Conservation (phyloP, 306 rosid genomes). For the Rosa persica region DNA sequence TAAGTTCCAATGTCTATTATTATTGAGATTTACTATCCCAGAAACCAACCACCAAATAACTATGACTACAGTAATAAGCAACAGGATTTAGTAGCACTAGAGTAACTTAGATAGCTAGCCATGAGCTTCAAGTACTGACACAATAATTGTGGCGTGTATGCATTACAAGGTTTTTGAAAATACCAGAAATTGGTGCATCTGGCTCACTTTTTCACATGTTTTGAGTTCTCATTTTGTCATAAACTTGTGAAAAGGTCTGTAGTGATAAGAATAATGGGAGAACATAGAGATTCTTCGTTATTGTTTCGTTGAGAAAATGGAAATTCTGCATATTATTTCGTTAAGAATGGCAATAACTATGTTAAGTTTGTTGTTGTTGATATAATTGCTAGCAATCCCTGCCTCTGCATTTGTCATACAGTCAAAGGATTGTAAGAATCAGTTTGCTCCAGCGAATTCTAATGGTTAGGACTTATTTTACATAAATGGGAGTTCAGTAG, state of each 20-base stretch:
- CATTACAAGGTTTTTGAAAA: too few relatives aligned
- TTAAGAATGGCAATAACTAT: slow-evolving; percentile 43
- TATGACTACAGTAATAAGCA: too few relatives aligned
- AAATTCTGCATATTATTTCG: slow-evolving; percentile 14
- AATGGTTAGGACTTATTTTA: slow-evolving; percentile 49
- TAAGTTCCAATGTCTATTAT: too few relatives aligned
- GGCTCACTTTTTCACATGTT: too few relatives aligned
- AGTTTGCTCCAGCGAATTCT: slow-evolving; percentile 44
- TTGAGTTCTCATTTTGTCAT: too few relatives aligned
- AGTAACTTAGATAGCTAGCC: too few relatives aligned
- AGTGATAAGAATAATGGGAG: slow-evolving; percentile 7
- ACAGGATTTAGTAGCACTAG: too few relatives aligned
- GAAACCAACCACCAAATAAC: too few relatives aligned
- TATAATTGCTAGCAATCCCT: slow-evolving; percentile 44
- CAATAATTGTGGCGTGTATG: too few relatives aligned
- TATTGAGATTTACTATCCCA: too few relatives aligned
- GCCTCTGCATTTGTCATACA: slow-evolving; percentile 43
- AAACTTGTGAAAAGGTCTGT: background rate
- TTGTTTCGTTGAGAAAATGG: slow-evolving; percentile 24
- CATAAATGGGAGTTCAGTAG: slow-evolving; percentile 54
- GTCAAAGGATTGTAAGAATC: slow-evolving; percentile 57
- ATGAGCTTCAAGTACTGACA: too few relatives aligned
- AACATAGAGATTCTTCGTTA: slow-evolving; percentile 26
- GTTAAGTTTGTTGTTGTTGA: slow-evolving; percentile 40
- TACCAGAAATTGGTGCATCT: too few relatives aligned